These are phyloP conservation scores for Millerago galiae DNA, from an alignment of 805 yeast genomes.

Conservation along the genomic window DNA sequence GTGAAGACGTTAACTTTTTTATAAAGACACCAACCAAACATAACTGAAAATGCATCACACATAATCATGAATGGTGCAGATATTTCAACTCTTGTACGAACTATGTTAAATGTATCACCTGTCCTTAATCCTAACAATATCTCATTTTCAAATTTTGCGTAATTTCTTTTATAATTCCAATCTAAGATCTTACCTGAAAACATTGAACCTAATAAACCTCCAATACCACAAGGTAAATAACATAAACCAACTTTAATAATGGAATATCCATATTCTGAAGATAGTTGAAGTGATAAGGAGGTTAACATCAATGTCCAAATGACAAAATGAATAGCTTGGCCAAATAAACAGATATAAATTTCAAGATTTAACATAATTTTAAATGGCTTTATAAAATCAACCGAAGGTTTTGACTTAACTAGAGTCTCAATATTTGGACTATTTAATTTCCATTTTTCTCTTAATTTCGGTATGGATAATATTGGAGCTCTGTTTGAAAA, in stretches of 20 bases:
- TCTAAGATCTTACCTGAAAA: slow-evolving; percentile 53
- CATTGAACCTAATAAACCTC: slow-evolving; percentile 56
- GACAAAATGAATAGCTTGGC: slow-evolving; percentile 58
- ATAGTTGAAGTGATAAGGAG: slow-evolving; percentile 50
- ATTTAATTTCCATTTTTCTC: no score
- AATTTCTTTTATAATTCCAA: slow-evolving; percentile 37
- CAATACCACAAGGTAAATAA: slow-evolving; percentile 69
- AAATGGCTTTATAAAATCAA: no score
- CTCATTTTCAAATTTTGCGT: slow-evolving; percentile 17
- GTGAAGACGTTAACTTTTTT: slow-evolving; percentile 29
- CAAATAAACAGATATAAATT: slow-evolving; percentile 43
- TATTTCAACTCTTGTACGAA: slow-evolving; percentile 47
- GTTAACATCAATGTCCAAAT: slow-evolving; percentile 68
- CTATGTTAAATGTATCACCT: slow-evolving; percentile 40
- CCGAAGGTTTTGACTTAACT: no score
- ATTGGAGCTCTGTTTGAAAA: no score
- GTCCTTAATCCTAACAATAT: slow-evolving; percentile 20
- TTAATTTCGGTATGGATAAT: no score
- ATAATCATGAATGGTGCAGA: slow-evolving; percentile 37
- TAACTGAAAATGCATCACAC: slow-evolving; percentile 34
- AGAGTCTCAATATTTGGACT: no score
- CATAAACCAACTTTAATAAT: slow-evolving; percentile 61
- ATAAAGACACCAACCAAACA: slow-evolving; percentile 73
- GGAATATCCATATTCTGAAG: slow-evolving; percentile 41
- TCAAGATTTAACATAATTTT: no score